Evolutionary conservation across 257 asterid genomes (phyloP), one percentile per base, ranked within the genome.

Genomic region (Datura wrightii): DNA sequence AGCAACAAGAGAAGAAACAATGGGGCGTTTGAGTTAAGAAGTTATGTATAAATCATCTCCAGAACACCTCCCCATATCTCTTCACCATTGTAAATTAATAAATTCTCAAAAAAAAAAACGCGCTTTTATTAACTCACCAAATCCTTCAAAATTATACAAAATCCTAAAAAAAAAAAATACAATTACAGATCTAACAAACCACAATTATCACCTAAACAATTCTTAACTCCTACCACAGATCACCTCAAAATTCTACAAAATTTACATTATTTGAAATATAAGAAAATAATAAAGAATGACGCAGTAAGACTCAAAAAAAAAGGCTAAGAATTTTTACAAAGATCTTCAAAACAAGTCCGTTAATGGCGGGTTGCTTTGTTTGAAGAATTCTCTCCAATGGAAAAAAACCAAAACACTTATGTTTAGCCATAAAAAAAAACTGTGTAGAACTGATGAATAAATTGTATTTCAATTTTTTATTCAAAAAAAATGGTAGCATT

Each of bases 21-120:
- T 85, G 59, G 93, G 94, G 41, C 91, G 92, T 87, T 90, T 92
- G 79, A 84, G 86, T 83, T 89, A 94, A 89, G 95, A 85, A 82
- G 83, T 89, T 90, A n/a, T n/a, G n/a, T n/a, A n/a, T n/a, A n/a
- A n/a, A n/a, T n/a, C n/a, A 60, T 84, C 83, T 80, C 41, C 24
- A 62, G 41, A 62, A 86, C 66, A 85, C 86, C 85, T 88, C 98
- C 76, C 94, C 97, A 87, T 91, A 84, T 86, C 97, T 93, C 94
- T 91, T 92, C 98, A 96, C 93, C 87, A 86, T 84, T 89, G 85
- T 70, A 83, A 83, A 19, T 76, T 65, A 81, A 50, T 5, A 88
- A 42, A 65, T 31, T 11, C 78, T 79, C 87, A 63, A 67, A 66
- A 34, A 7, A n/a, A 6, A 86, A 85, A 90, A 53, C 87, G 85